Evolutionary conservation across 768 basidiomycete genomes (phyloP).

Genomic region (Mycena sanguinolenta): DNA sequence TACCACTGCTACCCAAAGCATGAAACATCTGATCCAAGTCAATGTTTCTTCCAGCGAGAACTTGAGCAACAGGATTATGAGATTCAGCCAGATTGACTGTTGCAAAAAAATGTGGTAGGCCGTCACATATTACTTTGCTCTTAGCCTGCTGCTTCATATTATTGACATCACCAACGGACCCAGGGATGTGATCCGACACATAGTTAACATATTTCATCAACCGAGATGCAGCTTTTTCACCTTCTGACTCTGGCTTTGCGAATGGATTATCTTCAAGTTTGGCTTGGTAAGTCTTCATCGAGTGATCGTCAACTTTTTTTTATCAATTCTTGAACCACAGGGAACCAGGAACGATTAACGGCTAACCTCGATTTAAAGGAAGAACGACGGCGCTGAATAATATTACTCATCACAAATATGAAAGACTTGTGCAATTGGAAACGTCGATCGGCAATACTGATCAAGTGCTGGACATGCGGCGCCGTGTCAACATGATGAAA

Average conservation of each 20-base stretch:
- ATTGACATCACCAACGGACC: background rate
- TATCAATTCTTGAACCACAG: background rate
- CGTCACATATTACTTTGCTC: background rate
- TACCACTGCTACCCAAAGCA: background rate
- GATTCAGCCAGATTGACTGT: background rate
- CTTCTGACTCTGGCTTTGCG: background rate
- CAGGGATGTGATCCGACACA: background rate
- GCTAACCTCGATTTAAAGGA: background rate
- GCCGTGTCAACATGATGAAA: background rate
- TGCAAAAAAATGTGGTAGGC: background rate
- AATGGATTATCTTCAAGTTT: background rate
- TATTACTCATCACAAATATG: background rate
- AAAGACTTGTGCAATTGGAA: background rate
- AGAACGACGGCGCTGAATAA: background rate
- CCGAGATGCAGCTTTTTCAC: background rate
- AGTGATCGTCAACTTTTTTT: background rate
- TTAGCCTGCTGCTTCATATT: background rate
- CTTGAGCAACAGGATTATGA: constrained; percentile 1
- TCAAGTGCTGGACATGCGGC: background rate
- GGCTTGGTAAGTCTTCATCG: background rate
- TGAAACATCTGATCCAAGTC: background rate
- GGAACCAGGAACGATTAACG: background rate
- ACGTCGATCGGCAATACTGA: background rate
- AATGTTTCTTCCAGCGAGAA: background rate
- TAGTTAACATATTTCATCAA: background rate